phyloP scores from a whole-genome alignment of 257 asterid genomes.

The Nicotiana attenuata region DNA sequence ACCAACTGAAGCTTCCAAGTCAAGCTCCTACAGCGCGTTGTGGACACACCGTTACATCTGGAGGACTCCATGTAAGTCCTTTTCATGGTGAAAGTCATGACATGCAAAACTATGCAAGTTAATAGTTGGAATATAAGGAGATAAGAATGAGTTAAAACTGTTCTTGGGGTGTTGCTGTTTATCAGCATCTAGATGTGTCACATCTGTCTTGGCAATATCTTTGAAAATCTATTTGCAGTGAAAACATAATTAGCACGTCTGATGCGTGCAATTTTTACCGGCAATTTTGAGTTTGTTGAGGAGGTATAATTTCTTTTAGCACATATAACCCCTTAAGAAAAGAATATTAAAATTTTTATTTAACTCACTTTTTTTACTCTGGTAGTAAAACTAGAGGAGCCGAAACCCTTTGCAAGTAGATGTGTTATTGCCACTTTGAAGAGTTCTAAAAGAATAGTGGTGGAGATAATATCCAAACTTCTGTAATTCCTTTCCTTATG shows the following conservation, averaged over 20 bases:
- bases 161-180: not conserved
- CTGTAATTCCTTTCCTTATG: not conserved
- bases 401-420: not conserved
- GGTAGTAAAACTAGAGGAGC: not conserved
- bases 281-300: too few species aligned
- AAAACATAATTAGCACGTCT: not conserved
- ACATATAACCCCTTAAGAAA: not conserved
- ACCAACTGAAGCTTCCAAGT: conserved; percentile 96
- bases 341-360: not conserved
- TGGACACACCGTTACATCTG: conserved; percentile 95
- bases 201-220: not conserved
- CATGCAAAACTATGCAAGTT: not conserved
- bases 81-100: not conserved
- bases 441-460: not conserved
- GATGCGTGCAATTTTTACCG: not conserved
- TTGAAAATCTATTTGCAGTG: not conserved
- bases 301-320: not conserved
- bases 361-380: not conserved
- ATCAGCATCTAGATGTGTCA: not conserved
- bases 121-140: not conserved
- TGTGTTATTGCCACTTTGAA: not conserved
- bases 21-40: conserved; percentile 97
- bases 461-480: not conserved
- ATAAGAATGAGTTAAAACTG: not conserved
- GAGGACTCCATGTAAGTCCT: conserved; percentile 73